These are phyloP conservation scores for Nemania sp. DNA, from an alignment of 2,329 filamentous ascomycete genomes.

Conservation along the genomic window DNA sequence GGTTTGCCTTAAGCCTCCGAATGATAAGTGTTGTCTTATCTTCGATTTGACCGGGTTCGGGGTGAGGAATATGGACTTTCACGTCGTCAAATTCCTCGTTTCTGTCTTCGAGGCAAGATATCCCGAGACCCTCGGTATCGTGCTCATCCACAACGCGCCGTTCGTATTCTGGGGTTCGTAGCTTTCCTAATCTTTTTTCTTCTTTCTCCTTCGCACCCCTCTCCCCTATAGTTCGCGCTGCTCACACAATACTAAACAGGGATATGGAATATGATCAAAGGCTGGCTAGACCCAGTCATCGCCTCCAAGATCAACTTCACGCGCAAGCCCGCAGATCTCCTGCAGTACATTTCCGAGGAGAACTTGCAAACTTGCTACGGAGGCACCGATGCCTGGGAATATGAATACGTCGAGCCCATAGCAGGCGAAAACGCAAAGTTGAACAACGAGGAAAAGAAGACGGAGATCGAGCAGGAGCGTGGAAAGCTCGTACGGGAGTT, in stretches of 20 bases:
- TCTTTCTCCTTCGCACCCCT: too few relatives aligned
- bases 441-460: conserved; percentile 21
- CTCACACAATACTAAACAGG: conserved; percentile 18
- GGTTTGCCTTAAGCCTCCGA: conserved; percentile 1
- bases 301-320: conserved; percentile 40
- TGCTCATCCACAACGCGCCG: conserved; percentile 39
- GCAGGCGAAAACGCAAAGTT: conserved; percentile 33
- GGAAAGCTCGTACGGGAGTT: conserved; percentile 30
- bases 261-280: conserved; percentile 37
- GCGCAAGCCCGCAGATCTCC: conserved; percentile 31
- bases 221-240: too few relatives aligned
- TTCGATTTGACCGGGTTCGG: conserved; percentile 40
- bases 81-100: conserved; percentile 32
- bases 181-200: not conserved
- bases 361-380: conserved; percentile 32
- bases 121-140: conserved; percentile 36
- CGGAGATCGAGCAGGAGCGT: conserved; percentile 27
- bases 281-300: conserved; percentile 38
- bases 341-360: conserved; percentile 30
- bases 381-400: conserved; percentile 37
- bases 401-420: conserved; percentile 36
- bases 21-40: conserved; percentile 33
- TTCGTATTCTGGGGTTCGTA: conserved; percentile 40
- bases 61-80: conserved; percentile 38
- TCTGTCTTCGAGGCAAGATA: conserved; percentile 40